Evolutionary conservation across 129 eudicot genomes (phyloP).

Genomic region (Gnaphalium uliginosum): DNA sequence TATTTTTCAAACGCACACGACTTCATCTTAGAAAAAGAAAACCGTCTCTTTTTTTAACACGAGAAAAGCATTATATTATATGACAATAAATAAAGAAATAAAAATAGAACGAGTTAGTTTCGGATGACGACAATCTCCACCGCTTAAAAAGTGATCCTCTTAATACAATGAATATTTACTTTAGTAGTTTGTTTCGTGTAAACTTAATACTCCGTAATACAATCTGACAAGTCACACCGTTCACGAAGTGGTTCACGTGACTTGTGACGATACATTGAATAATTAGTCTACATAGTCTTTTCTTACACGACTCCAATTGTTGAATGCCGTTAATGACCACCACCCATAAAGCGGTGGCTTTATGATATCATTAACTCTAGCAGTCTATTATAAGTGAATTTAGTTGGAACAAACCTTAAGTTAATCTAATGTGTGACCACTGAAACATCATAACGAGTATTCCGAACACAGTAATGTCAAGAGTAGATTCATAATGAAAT

Average conservation of each 20-base stretch:
- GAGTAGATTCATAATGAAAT: neutral
- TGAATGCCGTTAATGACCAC: constrained; percentile 23
- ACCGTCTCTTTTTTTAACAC: constrained; percentile 7
- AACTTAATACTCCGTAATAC: constrained; percentile 8
- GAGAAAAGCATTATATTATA: neutral
- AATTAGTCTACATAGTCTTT: constrained; percentile 26
- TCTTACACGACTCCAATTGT: constrained; percentile 25
- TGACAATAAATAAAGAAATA: constrained; percentile 20
- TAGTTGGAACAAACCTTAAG: neutral
- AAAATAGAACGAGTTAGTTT: constrained; percentile 30
- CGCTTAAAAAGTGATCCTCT: constrained; percentile 18
- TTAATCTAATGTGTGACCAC: neutral
- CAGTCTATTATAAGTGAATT: neutral
- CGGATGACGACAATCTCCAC: constrained; percentile 31
- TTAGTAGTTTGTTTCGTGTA: constrained; percentile 29
- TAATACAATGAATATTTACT: constrained; percentile 29
- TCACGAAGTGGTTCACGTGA: constrained; percentile 31
- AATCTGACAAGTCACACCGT: constrained; percentile 27
- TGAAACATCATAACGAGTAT: neutral
- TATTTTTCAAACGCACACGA: constrained; percentile 5
- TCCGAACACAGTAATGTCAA: neutral
- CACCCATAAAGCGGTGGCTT: constrained; percentile 26
- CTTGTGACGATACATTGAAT: constrained; percentile 27
- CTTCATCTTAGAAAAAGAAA: constrained; percentile 7
- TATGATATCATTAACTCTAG: constrained; percentile 22